Evolutionary conservation across 768 basidiomycete genomes (phyloP), one percentile per base, ranked within the genome.

Genomic region (Cystobasidiopsis lactophilus): DNA sequence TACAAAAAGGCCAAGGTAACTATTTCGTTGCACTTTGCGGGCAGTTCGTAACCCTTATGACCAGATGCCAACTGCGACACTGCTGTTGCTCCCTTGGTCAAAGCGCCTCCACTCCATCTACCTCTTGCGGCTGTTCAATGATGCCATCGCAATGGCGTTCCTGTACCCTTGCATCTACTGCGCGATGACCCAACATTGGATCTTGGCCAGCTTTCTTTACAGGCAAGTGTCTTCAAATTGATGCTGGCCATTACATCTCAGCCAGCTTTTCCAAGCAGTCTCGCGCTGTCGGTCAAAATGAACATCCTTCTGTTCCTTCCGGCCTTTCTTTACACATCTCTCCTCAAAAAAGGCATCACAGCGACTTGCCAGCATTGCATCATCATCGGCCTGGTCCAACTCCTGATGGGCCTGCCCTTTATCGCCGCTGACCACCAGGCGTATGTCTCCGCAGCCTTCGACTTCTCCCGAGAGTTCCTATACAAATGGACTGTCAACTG

Each of bases 401-500:
- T 73, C 7, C 54, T 78, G 16, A 68, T 89, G 44, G 83, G 80
- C 3, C 64, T 69, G 7, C 77, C 80, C 5, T 93, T 86, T 70
- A 68, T 89, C 41, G 66, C 69, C 38, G 69, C 73, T 52, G 70
- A 80, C 56, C 68, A 73, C 3, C 61, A 68, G 62, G 72, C 76
- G 21, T 98, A 98, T 66, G 59, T 85, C 38, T 69, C 67, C 23
- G 73, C 74, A 19, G 81, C 93, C 2, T 98, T 91, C 64, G 79
- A 96, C 63, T 71, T 98, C 52, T 77, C 77, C 3, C 79, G 93
- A 14, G 73, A 78, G 7, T 98, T 98, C 68, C 67, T 93, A 29
- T 93, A 82, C 66, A 78, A 83, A 64, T 98, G 91, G 91, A 95
- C 91, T 0, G 88, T 95, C 52, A 98, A 96, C 64, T 98, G 93